These are phyloP conservation scores for Ocimum tenuiflorum DNA, from an alignment of 257 asterid species.

Conservation along the genomic window DNA sequence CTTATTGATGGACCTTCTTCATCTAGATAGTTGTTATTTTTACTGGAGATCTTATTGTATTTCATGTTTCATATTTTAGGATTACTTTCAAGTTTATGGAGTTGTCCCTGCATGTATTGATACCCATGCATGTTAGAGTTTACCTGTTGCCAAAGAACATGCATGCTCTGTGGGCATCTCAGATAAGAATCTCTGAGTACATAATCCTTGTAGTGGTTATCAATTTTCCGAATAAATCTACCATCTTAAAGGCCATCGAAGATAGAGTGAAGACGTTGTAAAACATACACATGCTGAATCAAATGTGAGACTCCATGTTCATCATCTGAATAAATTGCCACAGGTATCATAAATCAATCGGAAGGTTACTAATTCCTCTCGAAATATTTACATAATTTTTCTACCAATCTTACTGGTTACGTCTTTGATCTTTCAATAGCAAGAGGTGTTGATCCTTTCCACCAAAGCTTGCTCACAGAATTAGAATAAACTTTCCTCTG, in stretches of 20 bases:
- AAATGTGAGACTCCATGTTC: conserved; percentile 90
- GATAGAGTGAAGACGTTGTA: conserved; percentile 79
- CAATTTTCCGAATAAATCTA: conserved; percentile 69
- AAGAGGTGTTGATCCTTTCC: no score
- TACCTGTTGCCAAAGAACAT: conserved; percentile 92
- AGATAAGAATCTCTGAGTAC: conserved; percentile 33
- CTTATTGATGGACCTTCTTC: not conserved
- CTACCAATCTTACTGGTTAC: not conserved
- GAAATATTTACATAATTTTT: not conserved
- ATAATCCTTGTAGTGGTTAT: not conserved
- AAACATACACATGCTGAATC: conserved; percentile 61
- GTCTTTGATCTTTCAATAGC: no score
- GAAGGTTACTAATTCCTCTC: not conserved
- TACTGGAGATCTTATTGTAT: not conserved
- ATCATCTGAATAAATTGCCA: conserved; percentile 82
- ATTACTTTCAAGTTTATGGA: conserved; percentile 75
- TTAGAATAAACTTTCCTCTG: no score
- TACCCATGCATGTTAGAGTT: conserved; percentile 90
- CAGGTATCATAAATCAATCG: conserved; percentile 38
- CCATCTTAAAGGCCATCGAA: conserved; percentile 76
- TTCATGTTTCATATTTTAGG: conserved; percentile 34
- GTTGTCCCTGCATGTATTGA: conserved; percentile 75
- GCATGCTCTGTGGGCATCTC: conserved; percentile 87
- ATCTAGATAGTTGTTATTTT: conserved; percentile 2
- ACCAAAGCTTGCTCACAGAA: no score